Percentiles rank a stretch among this genome's conserved stretches.
Conservation (phyloP, 2,329 filamentous ascomycete genomes). For the Neonectria faginata region DNA sequence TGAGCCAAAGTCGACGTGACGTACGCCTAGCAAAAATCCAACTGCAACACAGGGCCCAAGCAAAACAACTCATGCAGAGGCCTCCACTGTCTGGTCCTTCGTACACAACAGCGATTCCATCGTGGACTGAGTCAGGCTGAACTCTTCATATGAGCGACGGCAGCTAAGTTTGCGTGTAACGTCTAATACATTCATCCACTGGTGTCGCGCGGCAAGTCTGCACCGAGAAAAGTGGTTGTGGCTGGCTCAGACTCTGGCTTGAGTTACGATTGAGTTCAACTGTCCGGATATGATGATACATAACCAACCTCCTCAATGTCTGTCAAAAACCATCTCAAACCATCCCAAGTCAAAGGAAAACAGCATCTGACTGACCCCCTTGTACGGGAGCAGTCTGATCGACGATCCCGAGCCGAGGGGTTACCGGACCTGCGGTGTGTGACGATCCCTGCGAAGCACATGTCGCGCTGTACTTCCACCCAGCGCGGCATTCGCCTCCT, state of each 20-base stretch:
- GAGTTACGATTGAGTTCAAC: background rate
- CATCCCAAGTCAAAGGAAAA: background rate
- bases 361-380: background rate
- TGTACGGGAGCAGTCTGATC: background rate
- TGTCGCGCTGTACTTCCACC: background rate
- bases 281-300: background rate
- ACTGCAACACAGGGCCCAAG: background rate
- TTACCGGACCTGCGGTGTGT: background rate
- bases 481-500: too few relatives aligned
- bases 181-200: background rate
- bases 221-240: background rate
- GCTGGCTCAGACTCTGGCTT: background rate
- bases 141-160: too few relatives aligned
- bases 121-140: background rate
- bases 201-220: background rate
- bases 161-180: too few relatives aligned
- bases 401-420: background rate
- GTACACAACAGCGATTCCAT: background rate
- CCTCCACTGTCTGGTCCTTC: background rate
- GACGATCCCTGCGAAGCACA: background rate
- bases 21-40: background rate
- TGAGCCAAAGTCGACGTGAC: constrained; percentile 16
- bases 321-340: background rate
- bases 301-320: background rate
- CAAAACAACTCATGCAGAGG: background rate